These are phyloP conservation scores for Falciphora oryzae DNA, from an alignment of 2,329 filamentous ascomycete species.

Conservation along the genomic window DNA sequence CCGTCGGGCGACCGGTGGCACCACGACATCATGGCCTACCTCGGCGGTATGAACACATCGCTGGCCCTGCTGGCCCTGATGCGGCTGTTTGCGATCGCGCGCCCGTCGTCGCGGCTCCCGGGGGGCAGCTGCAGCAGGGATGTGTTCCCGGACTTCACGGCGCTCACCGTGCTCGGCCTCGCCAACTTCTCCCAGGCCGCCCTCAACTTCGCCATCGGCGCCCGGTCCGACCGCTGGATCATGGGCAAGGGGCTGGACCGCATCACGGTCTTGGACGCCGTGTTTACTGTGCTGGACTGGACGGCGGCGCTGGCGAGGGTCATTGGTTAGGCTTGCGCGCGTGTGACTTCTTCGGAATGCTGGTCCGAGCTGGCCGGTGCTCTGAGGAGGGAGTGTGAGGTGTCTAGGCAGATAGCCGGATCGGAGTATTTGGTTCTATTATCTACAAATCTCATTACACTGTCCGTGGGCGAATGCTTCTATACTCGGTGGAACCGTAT, in stretches of 20 bases:
- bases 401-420: too few relatives aligned
- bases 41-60: slow-evolving; percentile 20
- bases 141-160: slow-evolving; percentile 16
- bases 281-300: slow-evolving; percentile 19
- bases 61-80: slow-evolving; percentile 17
- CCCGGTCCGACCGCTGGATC: slow-evolving; percentile 18
- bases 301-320: slow-evolving; percentile 8
- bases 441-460: too few relatives aligned
- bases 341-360: too few relatives aligned
- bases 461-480: too few relatives aligned
- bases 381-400: too few relatives aligned
- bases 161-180: slow-evolving; percentile 19
- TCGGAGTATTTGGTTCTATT: too few relatives aligned
- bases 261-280: slow-evolving; percentile 21
- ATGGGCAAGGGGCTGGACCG: slow-evolving; percentile 22
- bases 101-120: slow-evolving; percentile 1
- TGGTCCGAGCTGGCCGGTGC: too few relatives aligned
- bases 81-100: slow-evolving; percentile 16
- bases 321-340: not conserved
- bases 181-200: slow-evolving; percentile 22
- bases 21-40: slow-evolving; percentile 21
- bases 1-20: slow-evolving; percentile 19
- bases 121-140: slow-evolving; percentile 11
- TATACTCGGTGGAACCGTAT: too few relatives aligned
- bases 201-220: slow-evolving; percentile 18